phyloP scores from a whole-genome alignment of 176 grass and related monocot species.

The Elymus sibiricus region DNA sequence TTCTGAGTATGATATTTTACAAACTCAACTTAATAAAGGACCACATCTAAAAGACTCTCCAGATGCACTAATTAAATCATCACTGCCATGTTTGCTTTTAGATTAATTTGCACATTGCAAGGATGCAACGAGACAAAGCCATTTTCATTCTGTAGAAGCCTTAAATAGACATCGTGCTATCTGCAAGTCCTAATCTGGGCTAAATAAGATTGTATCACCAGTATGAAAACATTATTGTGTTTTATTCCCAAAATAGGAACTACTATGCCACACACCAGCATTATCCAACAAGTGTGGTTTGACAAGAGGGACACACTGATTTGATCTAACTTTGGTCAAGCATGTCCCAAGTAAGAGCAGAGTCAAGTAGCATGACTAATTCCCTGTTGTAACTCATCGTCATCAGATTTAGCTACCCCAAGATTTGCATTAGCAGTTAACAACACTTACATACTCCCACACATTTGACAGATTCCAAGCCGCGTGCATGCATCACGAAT shows the following conservation, averaged over 20 bases:
- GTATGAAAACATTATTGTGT: background rate
- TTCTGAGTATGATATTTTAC: no score
- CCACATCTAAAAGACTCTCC: no score
- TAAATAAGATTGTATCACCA: background rate
- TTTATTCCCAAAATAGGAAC: background rate
- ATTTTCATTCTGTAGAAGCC: background rate
- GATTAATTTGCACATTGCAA: background rate
- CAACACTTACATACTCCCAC: no score
- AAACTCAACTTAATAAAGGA: no score
- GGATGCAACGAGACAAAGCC: no score
- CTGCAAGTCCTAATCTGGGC: no score
- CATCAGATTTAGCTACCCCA: no score
- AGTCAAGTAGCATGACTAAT: background rate
- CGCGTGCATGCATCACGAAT: no score
- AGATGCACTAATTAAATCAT: background rate
- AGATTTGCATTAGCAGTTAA: no score
- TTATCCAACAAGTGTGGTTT: background rate
- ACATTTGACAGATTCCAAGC: no score
- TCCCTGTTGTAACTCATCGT: no score
- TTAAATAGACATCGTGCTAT: background rate
- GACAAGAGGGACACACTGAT: background rate
- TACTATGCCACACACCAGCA: background rate
- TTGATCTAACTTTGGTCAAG: background rate
- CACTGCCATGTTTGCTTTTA: no score
- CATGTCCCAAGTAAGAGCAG: background rate